Conservation (phyloP, 2,329 filamentous ascomycete genomes). For the Aspergillus flavus region DNA sequence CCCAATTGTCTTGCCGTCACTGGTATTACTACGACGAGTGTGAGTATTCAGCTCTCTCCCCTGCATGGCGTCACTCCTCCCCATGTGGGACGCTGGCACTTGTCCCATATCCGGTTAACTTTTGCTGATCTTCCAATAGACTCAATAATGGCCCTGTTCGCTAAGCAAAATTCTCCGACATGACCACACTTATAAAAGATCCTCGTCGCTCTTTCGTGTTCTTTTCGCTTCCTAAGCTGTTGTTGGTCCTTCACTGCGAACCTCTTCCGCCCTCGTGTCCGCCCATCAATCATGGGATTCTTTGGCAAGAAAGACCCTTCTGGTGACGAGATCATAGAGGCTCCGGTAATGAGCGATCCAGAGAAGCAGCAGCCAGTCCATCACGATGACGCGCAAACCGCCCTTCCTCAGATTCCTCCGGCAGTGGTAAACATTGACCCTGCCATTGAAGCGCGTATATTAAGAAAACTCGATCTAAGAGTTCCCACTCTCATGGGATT, state of each 20-base stretch:
- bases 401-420: slow-evolving; percentile 22
- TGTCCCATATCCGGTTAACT: slow-evolving; percentile 14
- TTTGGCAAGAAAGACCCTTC: slow-evolving; percentile 18
- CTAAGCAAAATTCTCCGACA: slow-evolving; percentile 17
- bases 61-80: slow-evolving; percentile 7
- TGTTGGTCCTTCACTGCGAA: background rate
- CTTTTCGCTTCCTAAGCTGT: background rate
- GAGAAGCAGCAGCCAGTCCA: slow-evolving; percentile 31
- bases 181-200: slow-evolving; percentile 16
- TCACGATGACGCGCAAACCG: slow-evolving; percentile 24
- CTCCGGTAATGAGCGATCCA: slow-evolving; percentile 29
- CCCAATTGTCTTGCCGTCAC: slow-evolving; percentile 1
- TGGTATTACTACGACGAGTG: background rate
- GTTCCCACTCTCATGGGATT: slow-evolving; percentile 41
- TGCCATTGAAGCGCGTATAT: slow-evolving; percentile 36
- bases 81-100: slow-evolving; percentile 9
- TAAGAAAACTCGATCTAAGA: slow-evolving; percentile 41
- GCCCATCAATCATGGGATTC: slow-evolving; percentile 23
- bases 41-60: background rate
- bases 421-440: slow-evolving; percentile 32
- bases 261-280: background rate
- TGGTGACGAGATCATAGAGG: slow-evolving; percentile 26
- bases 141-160: slow-evolving; percentile 8
- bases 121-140: slow-evolving; percentile 22
- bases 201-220: background rate